Conservation (phyloP, 2,329 filamentous ascomycete species). For the Sordariomycetes sp. region DNA sequence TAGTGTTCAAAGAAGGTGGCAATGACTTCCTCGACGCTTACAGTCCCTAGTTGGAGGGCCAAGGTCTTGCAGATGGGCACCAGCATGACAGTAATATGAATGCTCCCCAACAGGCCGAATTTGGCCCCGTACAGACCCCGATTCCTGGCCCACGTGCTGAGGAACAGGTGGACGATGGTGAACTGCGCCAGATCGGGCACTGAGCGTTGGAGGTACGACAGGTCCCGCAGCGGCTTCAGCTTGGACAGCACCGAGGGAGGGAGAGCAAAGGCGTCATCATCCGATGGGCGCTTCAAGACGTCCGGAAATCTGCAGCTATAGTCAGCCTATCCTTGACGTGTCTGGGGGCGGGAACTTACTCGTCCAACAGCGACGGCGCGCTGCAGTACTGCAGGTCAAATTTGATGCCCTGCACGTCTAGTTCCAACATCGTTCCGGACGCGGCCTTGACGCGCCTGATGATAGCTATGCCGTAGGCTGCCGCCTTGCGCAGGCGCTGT, state of each 20-base stretch:
- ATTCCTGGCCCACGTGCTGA: conserved; percentile 53
- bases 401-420: conserved; percentile 47
- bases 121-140: conserved; percentile 55
- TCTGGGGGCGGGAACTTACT: conserved; percentile 13
- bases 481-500: conserved; percentile 41
- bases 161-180: conserved; percentile 45
- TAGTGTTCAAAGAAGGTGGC: conserved; percentile 56
- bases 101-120: conserved; percentile 57
- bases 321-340: not conserved
- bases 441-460: conserved; percentile 48
- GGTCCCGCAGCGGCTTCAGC: conserved; percentile 55
- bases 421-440: conserved; percentile 55
- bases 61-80: conserved; percentile 50
- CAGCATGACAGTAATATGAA: conserved; percentile 55
- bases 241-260: conserved; percentile 47
- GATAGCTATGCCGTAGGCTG: conserved; percentile 33
- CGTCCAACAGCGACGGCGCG: conserved; percentile 43
- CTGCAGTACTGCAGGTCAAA: conserved; percentile 61
- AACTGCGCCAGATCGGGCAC: conserved; percentile 51
- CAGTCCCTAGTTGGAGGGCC: conserved; percentile 19
- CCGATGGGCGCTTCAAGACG: conserved; percentile 34
- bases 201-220: conserved; percentile 49
- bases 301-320: conserved; percentile 29
- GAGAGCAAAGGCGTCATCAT: conserved; percentile 45
- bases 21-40: conserved; percentile 42